Evolutionary conservation across 2,329 filamentous ascomycete species (phyloP).

Genomic region (Phialocephala subalpina): DNA sequence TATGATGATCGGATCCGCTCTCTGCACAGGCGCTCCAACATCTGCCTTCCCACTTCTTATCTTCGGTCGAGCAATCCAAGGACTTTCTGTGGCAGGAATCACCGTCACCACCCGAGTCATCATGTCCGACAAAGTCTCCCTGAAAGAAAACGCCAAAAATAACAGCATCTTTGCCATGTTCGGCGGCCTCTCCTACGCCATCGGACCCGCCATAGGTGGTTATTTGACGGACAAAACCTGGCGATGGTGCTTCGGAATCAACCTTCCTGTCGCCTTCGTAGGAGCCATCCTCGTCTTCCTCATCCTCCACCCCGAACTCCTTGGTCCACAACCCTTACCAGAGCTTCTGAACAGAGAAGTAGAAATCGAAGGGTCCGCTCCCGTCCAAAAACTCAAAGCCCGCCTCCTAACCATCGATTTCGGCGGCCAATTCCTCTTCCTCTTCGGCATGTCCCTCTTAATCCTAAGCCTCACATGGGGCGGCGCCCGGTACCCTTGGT

Average conservation of each 20-base stretch:
- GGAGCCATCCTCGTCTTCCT: slow-evolving; percentile 61
- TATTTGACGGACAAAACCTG: slow-evolving; percentile 62
- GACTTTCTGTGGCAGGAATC: slow-evolving; percentile 66
- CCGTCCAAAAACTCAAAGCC: slow-evolving; percentile 29
- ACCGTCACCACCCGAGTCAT: slow-evolving; percentile 67
- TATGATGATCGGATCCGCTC: slow-evolving; percentile 65
- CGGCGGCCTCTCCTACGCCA: slow-evolving; percentile 59
- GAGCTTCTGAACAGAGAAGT: slow-evolving; percentile 51
- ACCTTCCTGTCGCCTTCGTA: slow-evolving; percentile 60
- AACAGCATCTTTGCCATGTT: slow-evolving; percentile 68
- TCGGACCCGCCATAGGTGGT: slow-evolving; percentile 63
- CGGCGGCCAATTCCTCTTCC: slow-evolving; percentile 63
- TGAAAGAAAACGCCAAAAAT: slow-evolving; percentile 67
- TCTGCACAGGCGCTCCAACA: slow-evolving; percentile 65
- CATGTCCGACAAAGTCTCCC: slow-evolving; percentile 69
- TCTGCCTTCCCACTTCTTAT: slow-evolving; percentile 65
- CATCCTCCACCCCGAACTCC: slow-evolving; percentile 64
- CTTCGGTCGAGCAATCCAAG: slow-evolving; percentile 69
- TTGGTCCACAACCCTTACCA: slow-evolving; percentile 52
- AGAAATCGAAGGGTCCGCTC: background rate
- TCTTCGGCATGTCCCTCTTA: slow-evolving; percentile 45
- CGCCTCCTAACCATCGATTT: slow-evolving; percentile 62
- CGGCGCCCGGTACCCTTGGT: slow-evolving; percentile 52
- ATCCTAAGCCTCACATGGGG: slow-evolving; percentile 55
- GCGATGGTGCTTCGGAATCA: slow-evolving; percentile 73